Evolutionary conservation across 192 early-diverging fungal species (phyloP).

Genomic region (Podila minutissima): DNA sequence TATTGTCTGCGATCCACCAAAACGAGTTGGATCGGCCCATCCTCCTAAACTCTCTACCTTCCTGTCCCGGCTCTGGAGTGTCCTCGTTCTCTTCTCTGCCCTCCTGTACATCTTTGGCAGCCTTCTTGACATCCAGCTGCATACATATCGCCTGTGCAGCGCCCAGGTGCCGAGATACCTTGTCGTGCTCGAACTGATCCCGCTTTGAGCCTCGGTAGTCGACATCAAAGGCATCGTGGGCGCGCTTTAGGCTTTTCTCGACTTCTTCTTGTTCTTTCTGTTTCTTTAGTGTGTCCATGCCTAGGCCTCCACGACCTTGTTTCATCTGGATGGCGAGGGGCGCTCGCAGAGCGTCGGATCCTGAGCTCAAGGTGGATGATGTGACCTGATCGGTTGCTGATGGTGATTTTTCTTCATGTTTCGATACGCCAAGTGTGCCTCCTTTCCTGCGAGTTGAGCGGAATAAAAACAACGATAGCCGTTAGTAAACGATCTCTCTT

Average conservation of each 20-base stretch:
- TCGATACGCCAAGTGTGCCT: conserved; percentile 46
- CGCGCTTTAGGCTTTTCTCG: conserved; percentile 15
- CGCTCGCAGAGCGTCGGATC: conserved; percentile 1
- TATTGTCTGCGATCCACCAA: conserved; percentile 41
- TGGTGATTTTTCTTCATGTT: not conserved
- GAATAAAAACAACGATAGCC: no score
- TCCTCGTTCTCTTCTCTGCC: not conserved
- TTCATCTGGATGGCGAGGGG: conserved; percentile 38
- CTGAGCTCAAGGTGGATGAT: no score
- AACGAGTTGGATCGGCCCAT: conserved; percentile 32
- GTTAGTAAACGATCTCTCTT: no score
- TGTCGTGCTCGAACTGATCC: conserved; percentile 37
- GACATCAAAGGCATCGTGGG: conserved; percentile 45
- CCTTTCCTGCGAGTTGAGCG: conserved; percentile 40
- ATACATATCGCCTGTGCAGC: conserved; percentile 54
- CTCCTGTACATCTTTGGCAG: not conserved
- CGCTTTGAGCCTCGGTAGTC: conserved; percentile 48
- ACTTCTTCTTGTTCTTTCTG: conserved; percentile 47
- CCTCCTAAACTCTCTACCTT: not conserved
- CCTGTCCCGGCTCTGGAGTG: not conserved
- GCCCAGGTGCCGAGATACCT: conserved; percentile 34
- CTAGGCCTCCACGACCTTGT: conserved; percentile 57
- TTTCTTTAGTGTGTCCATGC: conserved; percentile 53
- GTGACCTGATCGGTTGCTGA: not conserved
- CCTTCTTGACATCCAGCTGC: conserved; percentile 51